A percentile compares a stretch with the other conserved stretches of the same genome.
phyloP scores from a whole-genome alignment of 495 filamentous ascomycete genomes.

The Immersiella caudata region DNA sequence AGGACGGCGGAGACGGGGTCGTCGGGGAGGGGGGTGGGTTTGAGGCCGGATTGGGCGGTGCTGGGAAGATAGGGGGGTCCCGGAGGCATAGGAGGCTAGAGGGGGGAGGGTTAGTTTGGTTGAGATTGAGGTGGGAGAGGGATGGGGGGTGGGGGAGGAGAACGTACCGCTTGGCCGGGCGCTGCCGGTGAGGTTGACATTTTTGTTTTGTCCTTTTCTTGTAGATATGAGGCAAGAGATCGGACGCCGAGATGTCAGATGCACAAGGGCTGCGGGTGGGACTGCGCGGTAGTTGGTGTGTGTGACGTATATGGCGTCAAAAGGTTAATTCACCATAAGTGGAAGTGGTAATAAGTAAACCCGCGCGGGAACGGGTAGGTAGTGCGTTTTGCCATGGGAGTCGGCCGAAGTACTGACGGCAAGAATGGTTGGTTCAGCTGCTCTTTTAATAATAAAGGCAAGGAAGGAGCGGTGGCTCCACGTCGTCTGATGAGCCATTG shows the following conservation, averaged over 20 bases:
- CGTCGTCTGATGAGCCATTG: not conserved
- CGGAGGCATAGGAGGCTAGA: constrained; percentile 10
- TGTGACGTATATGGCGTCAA: not conserved
- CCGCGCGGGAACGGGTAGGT: not conserved
- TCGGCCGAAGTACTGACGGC: not conserved
- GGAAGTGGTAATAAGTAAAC: not conserved
- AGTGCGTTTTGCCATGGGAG: not conserved
- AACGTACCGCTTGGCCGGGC: not conserved
- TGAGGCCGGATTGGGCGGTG: constrained; percentile 59
- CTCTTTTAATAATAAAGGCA: not conserved
- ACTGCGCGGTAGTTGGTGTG: not conserved
- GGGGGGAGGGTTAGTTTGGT: constrained; percentile 5
- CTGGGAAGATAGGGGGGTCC: constrained; percentile 39
- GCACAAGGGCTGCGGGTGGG: not conserved
- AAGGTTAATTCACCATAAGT: not conserved
- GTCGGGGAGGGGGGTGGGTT: constrained; percentile 59
- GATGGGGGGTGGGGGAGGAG: not conserved
- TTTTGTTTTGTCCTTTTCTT: not conserved
- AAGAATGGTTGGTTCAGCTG: not conserved
- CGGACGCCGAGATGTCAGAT: not conserved
- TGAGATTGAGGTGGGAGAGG: not conserved
- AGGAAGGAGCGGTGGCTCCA: not conserved
- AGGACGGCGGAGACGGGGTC: constrained; percentile 66
- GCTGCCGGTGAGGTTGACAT: constrained; percentile 2
- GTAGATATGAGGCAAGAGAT: no score